These are phyloP conservation scores for Ophiostoma populinum DNA, from an alignment of 2,329 filamentous ascomycete species.

Conservation along the genomic window DNA sequence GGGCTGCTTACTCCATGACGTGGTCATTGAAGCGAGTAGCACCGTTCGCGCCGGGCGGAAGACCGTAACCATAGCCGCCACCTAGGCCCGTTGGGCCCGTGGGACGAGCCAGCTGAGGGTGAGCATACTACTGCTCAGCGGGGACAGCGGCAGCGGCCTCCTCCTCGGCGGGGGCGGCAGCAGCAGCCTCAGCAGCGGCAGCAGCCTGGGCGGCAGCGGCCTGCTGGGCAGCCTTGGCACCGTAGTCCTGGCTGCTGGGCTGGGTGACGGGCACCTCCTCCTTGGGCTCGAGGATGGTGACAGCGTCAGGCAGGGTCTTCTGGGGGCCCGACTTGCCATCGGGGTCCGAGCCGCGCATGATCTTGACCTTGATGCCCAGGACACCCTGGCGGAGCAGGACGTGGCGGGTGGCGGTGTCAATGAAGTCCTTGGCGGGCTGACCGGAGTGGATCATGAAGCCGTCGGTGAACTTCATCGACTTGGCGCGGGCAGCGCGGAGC, in stretches of 20 bases:
- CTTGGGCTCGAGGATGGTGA: conserved; percentile 99
- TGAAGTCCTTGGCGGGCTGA: conserved; percentile 99
- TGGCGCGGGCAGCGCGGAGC: conserved; percentile 95
- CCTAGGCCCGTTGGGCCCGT: neutral
- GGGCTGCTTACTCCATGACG: too few species aligned
- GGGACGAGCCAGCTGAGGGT: neutral
- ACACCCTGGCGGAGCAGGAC: conserved; percentile 99
- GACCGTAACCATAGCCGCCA: conserved; percentile 1
- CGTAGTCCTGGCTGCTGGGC: conserved; percentile 96
- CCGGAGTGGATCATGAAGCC: conserved; percentile 99
- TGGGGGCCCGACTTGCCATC: conserved; percentile 97
- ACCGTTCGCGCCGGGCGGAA: too few species aligned
- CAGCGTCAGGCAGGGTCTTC: conserved; percentile 94
- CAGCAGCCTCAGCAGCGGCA: conserved; percentile 30
- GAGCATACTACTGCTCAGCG: conserved; percentile 26
- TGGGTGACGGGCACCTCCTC: conserved; percentile 92
- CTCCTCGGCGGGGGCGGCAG: conserved; percentile 26
- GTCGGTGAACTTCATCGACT: conserved; percentile 99
- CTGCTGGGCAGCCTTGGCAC: conserved; percentile 61
- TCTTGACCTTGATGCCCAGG: conserved; percentile 99
- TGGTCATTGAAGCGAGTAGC: too few species aligned
- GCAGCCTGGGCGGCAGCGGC: conserved; percentile 49
- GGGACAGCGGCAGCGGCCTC: conserved; percentile 26
- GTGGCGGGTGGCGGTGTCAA: conserved; percentile 96
- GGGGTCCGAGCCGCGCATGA: conserved; percentile 98